A percentile compares a stretch with the other conserved stretches of the same genome.
Evolutionary conservation across 2,329 filamentous ascomycete genomes (phyloP).

Genomic region (Xylaria polymorpha): DNA sequence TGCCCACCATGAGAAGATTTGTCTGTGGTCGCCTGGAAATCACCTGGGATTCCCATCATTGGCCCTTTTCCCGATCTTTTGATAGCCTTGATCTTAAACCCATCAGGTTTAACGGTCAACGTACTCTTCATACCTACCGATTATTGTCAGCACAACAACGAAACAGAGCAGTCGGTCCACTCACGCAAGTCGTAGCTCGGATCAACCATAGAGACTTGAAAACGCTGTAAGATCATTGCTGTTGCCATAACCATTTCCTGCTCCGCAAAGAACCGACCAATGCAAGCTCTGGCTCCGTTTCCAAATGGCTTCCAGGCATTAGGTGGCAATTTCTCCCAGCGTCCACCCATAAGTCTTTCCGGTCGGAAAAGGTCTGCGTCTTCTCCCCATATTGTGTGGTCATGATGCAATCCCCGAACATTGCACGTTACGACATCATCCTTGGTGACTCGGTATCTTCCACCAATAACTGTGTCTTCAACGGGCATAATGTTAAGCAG

Average conservation of each 20-base stretch:
- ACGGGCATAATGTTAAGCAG: constrained; percentile 56
- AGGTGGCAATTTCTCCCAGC: constrained; percentile 53
- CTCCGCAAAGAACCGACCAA: constrained; percentile 65
- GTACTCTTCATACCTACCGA: constrained; percentile 59
- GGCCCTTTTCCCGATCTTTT: constrained; percentile 33
- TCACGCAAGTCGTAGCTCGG: constrained; percentile 65
- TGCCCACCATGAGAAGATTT: neutral
- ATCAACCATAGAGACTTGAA: constrained; percentile 73
- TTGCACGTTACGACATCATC: constrained; percentile 58
- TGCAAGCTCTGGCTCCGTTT: constrained; percentile 63
- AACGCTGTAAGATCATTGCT: constrained; percentile 75
- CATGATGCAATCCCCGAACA: constrained; percentile 63
- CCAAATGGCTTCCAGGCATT: constrained; percentile 65
- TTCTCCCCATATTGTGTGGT: constrained; percentile 65
- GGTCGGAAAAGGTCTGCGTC: constrained; percentile 69
- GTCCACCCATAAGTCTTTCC: constrained; percentile 70
- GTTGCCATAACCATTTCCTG: constrained; percentile 61
- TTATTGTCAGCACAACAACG: neutral
- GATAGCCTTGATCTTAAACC: constrained; percentile 70
- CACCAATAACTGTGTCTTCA: constrained; percentile 60
- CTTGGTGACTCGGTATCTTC: constrained; percentile 63
- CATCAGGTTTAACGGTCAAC: constrained; percentile 71
- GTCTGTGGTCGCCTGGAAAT: neutral
- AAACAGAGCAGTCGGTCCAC: neutral
- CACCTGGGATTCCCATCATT: constrained; percentile 21